A percentile compares a stretch with the other conserved stretches of the same genome.
Conservation (phyloP, 169 alveolate genomes). For the Cryptosporidium xiaoi region DNA sequence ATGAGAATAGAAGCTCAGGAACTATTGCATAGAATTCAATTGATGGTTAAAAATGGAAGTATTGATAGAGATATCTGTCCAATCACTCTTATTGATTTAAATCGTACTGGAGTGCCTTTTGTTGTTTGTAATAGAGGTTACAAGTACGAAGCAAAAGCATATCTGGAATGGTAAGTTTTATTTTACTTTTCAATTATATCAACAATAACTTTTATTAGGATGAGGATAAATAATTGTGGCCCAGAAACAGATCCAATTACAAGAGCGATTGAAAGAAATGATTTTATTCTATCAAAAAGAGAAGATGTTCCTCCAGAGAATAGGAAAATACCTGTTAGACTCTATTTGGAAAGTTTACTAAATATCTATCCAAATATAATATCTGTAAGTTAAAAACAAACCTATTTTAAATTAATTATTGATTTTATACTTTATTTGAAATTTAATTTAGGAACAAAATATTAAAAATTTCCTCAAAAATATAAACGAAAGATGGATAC, state of each 20-base stretch:
- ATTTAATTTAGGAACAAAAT: constrained; percentile 41
- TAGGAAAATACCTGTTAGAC: constrained; percentile 35
- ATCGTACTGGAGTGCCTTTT: constrained; percentile 68
- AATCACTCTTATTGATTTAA: constrained; percentile 44
- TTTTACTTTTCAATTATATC: background rate
- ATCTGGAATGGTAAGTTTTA: constrained; percentile 53
- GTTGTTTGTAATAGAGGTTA: constrained; percentile 55
- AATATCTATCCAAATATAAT: constrained; percentile 53
- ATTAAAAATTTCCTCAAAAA: constrained; percentile 52
- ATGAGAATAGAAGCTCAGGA: constrained; percentile 68
- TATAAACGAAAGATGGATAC: constrained; percentile 51
- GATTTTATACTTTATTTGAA: background rate
- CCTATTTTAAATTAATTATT: background rate
- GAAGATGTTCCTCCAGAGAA: constrained; percentile 51
- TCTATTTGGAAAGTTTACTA: constrained; percentile 47
- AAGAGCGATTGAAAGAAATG: constrained; percentile 57
- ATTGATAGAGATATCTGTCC: constrained; percentile 65
- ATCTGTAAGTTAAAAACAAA: constrained; percentile 34
- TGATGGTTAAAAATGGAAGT: constrained; percentile 58
- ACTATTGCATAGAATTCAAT: constrained; percentile 29
- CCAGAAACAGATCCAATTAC: constrained; percentile 74
- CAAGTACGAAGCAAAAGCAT: constrained; percentile 56
- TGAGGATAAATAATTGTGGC: constrained; percentile 63
- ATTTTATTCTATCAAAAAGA: constrained; percentile 31
- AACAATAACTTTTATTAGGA: constrained; percentile 23